These are phyloP conservation scores for Phyllosticta paracitricarpa DNA, from an alignment of 2,329 filamentous ascomycete genomes.

Conservation along the genomic window DNA sequence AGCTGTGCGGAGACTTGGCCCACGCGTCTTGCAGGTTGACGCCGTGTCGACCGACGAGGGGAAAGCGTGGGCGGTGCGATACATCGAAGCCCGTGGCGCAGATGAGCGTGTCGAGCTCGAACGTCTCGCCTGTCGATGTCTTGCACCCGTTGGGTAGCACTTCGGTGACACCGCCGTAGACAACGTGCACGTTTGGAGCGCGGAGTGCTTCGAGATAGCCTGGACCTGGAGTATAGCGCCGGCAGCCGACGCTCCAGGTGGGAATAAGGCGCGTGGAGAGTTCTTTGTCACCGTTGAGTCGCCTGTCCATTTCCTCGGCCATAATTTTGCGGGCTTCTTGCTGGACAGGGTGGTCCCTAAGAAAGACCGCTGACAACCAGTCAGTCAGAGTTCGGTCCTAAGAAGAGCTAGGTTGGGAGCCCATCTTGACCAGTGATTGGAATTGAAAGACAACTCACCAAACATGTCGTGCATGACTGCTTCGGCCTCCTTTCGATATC, in stretches of 20 bases:
- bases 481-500: conserved; percentile 37
- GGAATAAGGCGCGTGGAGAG: conserved; percentile 37
- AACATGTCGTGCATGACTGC: conserved; percentile 38
- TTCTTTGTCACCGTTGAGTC: conserved; percentile 28
- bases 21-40: conserved; percentile 36
- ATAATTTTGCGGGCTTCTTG: conserved; percentile 28
- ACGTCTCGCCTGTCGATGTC: conserved; percentile 18
- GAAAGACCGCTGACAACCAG: conserved; percentile 24
- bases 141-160: conserved; percentile 21
- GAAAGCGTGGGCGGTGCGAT: conserved; percentile 20
- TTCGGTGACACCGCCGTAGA: conserved; percentile 17
- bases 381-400: background rate
- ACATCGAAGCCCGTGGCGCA: conserved; percentile 26
- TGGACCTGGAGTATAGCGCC: conserved; percentile 23
- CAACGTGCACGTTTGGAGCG: conserved; percentile 19
- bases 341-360: conserved; percentile 33
- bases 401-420: no score
- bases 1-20: conserved; percentile 31
- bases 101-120: conserved; percentile 23
- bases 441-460: conserved; percentile 13
- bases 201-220: conserved; percentile 24
- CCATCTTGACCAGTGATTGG: background rate
- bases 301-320: conserved; percentile 35
- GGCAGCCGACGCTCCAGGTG: conserved; percentile 28
- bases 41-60: conserved; percentile 30